phyloP scores from a whole-genome alignment of 768 basidiomycete genomes.

The Psilocybe cubensis region DNA sequence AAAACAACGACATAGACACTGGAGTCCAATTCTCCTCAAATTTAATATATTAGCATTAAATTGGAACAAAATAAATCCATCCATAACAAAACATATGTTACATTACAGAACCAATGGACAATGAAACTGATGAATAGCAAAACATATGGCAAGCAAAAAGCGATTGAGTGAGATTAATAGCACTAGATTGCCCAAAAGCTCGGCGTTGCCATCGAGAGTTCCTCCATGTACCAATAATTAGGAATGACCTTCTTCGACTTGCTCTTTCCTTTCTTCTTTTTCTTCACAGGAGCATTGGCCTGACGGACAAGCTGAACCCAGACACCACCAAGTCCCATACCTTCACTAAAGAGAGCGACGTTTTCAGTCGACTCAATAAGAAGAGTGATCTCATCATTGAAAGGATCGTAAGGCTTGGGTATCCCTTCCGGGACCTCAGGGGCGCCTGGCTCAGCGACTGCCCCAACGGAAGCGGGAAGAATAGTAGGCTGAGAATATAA shows the following conservation, averaged over 20 bases:
- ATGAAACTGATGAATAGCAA: not conserved
- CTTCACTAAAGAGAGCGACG: slow-evolving; percentile 45
- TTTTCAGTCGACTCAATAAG: slow-evolving; percentile 47
- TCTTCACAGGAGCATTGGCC: slow-evolving; percentile 24
- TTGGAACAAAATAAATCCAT: too few species aligned
- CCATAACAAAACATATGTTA: too few species aligned
- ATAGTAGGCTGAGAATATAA: slow-evolving; percentile 41
- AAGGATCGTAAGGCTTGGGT: slow-evolving; percentile 48
- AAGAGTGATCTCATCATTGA: slow-evolving; percentile 61
- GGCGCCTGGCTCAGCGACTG: slow-evolving; percentile 38
- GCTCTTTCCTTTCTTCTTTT: slow-evolving; percentile 41
- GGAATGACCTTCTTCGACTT: slow-evolving; percentile 33
- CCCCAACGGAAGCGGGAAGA: slow-evolving; percentile 35
- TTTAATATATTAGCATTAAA: too few species aligned
- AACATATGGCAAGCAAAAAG: not conserved
- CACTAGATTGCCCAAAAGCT: not conserved
- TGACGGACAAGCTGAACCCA: slow-evolving; percentile 70
- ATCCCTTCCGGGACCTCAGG: slow-evolving; percentile 27
- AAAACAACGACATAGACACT: too few species aligned
- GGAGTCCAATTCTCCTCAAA: too few species aligned
- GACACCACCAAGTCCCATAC: slow-evolving; percentile 65
- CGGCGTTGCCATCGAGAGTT: not conserved
- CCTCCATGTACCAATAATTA: slow-evolving; percentile 48
- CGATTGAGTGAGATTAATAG: not conserved
- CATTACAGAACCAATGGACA: not conserved